A percentile compares a stretch with the other conserved stretches of the same genome.
Evolutionary conservation across 169 alveolate species (phyloP).

Genomic region (Eimeria necatrix): DNA sequence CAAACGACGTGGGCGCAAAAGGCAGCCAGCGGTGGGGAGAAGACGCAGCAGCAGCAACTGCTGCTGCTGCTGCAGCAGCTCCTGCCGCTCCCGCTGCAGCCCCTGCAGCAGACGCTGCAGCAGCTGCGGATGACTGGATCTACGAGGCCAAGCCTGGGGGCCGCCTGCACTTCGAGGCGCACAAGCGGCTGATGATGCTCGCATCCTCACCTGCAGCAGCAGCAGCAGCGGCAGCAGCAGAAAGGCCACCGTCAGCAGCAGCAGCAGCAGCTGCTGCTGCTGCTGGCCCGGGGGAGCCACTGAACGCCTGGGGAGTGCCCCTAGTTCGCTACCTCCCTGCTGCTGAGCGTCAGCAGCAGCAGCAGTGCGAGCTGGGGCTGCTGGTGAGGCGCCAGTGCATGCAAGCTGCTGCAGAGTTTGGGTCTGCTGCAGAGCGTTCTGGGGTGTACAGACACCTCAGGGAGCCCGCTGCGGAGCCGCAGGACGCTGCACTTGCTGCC

Average conservation of each 20-base stretch:
- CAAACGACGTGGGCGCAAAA: too few relatives aligned
- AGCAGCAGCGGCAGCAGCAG: constrained; percentile 3
- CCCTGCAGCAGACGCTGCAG: constrained; percentile 12
- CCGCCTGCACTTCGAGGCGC: constrained; percentile 22
- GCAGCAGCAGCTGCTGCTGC: not conserved
- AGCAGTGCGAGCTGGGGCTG: not conserved
- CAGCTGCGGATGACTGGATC: not conserved
- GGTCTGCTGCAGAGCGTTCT: constrained; percentile 21
- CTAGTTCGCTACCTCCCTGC: not conserved
- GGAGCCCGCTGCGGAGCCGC: not conserved
- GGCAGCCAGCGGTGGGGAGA: not conserved
- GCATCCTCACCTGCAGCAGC: constrained; percentile 8
- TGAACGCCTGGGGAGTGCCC: not conserved
- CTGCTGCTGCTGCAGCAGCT: not conserved
- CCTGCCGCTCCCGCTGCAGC: not conserved
- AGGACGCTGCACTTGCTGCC: not conserved
- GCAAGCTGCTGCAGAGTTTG: constrained; percentile 31
- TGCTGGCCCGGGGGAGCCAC: not conserved
- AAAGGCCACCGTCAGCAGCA: not conserved
- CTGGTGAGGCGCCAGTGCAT: constrained; percentile 29
- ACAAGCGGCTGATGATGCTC: constrained; percentile 21
- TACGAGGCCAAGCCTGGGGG: constrained; percentile 64
- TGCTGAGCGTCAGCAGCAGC: constrained; percentile 6
- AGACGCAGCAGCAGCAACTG: not conserved
- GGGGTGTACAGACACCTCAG: constrained; percentile 64